phyloP scores from a whole-genome alignment of 441 rosid species.

The Capsella rubella region DNA sequence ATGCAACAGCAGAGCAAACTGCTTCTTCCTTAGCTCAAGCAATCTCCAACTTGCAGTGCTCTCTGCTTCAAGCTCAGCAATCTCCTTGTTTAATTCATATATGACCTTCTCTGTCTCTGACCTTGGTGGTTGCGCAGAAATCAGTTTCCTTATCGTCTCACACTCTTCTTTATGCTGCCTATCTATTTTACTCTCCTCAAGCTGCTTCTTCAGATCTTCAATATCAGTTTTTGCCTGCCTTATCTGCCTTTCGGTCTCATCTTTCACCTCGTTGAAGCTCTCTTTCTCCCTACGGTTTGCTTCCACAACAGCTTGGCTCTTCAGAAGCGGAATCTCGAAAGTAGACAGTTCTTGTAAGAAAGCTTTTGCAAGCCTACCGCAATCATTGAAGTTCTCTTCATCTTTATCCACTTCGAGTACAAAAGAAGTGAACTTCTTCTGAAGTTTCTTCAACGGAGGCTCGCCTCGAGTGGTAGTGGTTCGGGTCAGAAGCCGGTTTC shows the following conservation, averaged over 20 bases:
- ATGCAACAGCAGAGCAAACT: conserved; percentile 78
- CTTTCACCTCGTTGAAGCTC: conserved; percentile 75
- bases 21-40: conserved; percentile 87
- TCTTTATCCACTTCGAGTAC: conserved; percentile 72
- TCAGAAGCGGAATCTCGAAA: conserved; percentile 92
- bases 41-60: conserved; percentile 76
- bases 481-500: conserved; percentile 81
- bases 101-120: conserved; percentile 77
- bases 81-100: conserved; percentile 73
- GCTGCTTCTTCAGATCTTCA: conserved; percentile 80
- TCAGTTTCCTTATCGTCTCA: conserved; percentile 77
- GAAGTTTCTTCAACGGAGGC: conserved; percentile 90
- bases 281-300: conserved; percentile 80
- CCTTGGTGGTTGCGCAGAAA: conserved; percentile 80
- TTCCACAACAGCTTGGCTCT: conserved; percentile 79
- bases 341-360: conserved; percentile 81
- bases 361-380: conserved; percentile 68
- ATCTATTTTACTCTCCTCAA: conserved; percentile 86
- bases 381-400: conserved; percentile 63
- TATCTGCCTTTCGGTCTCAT: conserved; percentile 74
- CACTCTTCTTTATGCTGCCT: conserved; percentile 94
- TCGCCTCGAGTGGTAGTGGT: conserved; percentile 94
- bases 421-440: conserved; percentile 83
- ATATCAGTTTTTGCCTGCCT: conserved; percentile 69
- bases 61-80: conserved; percentile 76